These are phyloP conservation scores for Paecilomyces niveus DNA, from an alignment of 2,329 filamentous ascomycete genomes.

Conservation along the genomic window DNA sequence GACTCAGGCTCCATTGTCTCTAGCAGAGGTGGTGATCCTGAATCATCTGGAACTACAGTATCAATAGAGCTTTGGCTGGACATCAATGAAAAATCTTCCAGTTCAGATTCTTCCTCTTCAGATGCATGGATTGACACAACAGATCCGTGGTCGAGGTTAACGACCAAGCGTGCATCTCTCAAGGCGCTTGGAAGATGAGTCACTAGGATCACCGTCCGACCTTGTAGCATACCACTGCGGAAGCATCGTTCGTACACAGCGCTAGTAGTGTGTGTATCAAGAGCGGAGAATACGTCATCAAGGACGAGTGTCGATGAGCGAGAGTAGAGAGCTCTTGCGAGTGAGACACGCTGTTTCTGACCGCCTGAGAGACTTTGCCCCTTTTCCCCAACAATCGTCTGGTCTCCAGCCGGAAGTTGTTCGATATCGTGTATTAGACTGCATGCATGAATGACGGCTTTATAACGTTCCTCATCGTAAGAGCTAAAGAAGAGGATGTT, in stretches of 20 bases:
- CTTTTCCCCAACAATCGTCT: slow-evolving; percentile 55
- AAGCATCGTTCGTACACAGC: slow-evolving; percentile 53
- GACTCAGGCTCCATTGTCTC: background rate
- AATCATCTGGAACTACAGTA: background rate
- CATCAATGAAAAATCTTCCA: slow-evolving; percentile 1
- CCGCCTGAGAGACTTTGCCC: slow-evolving; percentile 58
- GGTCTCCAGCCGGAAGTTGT: slow-evolving; percentile 51
- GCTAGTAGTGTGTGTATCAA: slow-evolving; percentile 53
- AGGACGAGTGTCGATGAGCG: slow-evolving; percentile 49
- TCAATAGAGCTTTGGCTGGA: background rate
- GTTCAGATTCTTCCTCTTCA: slow-evolving; percentile 1
- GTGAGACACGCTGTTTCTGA: slow-evolving; percentile 55
- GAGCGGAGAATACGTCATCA: slow-evolving; percentile 54
- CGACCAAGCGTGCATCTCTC: slow-evolving; percentile 14
- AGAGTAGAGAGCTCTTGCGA: slow-evolving; percentile 53
- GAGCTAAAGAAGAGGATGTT: slow-evolving; percentile 57
- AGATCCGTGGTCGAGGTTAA: slow-evolving; percentile 13
- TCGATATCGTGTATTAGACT: slow-evolving; percentile 51
- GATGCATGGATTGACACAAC: slow-evolving; percentile 9
- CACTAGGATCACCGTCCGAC: slow-evolving; percentile 51
- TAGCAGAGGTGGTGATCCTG: background rate
- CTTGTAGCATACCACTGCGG: slow-evolving; percentile 48
- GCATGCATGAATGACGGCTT: slow-evolving; percentile 55
- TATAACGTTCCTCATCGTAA: slow-evolving; percentile 51
- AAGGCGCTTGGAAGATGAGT: slow-evolving; percentile 37